Percentiles rank a stretch among this genome's conserved stretches.
These are phyloP conservation scores for Exophiala spinifera DNA, from an alignment of 2,329 filamentous ascomycete species.

Conservation along the genomic window DNA sequence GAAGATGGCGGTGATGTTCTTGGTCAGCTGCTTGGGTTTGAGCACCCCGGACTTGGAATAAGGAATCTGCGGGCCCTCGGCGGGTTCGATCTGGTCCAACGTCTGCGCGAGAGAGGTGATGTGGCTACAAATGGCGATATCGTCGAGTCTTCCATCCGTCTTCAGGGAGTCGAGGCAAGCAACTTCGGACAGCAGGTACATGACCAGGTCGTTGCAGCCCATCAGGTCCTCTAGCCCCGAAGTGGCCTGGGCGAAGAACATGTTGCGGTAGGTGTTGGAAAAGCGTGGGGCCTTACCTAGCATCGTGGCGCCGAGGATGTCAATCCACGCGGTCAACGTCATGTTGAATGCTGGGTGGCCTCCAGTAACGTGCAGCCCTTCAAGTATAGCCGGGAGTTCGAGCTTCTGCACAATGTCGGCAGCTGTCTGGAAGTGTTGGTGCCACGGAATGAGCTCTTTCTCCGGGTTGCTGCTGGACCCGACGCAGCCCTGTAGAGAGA, in stretches of 20 bases:
- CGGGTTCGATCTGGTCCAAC: slow-evolving; percentile 25
- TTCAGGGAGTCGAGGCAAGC: slow-evolving; percentile 91
- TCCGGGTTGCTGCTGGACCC: slow-evolving; percentile 76
- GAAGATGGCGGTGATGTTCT: slow-evolving; percentile 88
- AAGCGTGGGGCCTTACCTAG: slow-evolving; percentile 80
- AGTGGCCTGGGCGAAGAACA: slow-evolving; percentile 65
- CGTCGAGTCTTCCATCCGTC: slow-evolving; percentile 71
- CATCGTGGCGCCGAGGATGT: slow-evolving; percentile 94
- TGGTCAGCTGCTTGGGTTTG: slow-evolving; percentile 76
- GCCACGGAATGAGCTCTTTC: slow-evolving; percentile 88
- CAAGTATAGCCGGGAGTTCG: slow-evolving; percentile 66
- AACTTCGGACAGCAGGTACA: slow-evolving; percentile 98
- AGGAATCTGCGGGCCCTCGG: slow-evolving; percentile 59
- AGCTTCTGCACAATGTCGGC: slow-evolving; percentile 82
- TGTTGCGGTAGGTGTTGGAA: slow-evolving; percentile 91
- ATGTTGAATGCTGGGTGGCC: slow-evolving; percentile 83
- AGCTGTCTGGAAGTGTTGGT: slow-evolving; percentile 92
- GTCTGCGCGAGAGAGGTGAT: slow-evolving; percentile 78
- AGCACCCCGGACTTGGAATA: slow-evolving; percentile 66
- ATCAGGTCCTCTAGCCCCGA: slow-evolving; percentile 88
- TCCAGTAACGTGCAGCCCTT: slow-evolving; percentile 51
- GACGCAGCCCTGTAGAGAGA: slow-evolving; percentile 92
- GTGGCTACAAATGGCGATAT: slow-evolving; percentile 82
- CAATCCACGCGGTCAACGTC: slow-evolving; percentile 91
- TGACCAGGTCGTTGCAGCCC: slow-evolving; percentile 95